Evolutionary conservation across 805 yeast species (phyloP).

Genomic region (Yamadazyma ubonensis): DNA sequence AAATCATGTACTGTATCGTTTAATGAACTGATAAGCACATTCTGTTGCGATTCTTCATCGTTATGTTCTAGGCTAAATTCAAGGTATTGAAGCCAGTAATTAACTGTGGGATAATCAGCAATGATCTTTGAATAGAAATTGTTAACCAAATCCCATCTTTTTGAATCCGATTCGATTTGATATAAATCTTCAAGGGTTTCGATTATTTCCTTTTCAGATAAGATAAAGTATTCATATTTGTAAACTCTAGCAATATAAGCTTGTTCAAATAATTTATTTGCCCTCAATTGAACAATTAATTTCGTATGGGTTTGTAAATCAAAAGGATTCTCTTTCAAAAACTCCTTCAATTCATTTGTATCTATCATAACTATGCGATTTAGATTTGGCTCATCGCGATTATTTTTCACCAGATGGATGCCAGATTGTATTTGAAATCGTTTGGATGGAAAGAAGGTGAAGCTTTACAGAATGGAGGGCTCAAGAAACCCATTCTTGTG

Average conservation of each 20-base stretch:
- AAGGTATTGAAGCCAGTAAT: conserved; percentile 23
- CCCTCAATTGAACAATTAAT: conserved; percentile 16
- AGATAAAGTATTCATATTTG: conserved; percentile 12
- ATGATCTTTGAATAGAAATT: conserved; percentile 19
- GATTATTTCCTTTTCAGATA: conserved; percentile 13
- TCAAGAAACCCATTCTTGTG: conserved; percentile 82
- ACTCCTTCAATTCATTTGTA: conserved; percentile 12
- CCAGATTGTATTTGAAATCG: conserved; percentile 65
- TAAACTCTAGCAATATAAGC: conserved; percentile 3
- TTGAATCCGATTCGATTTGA: conserved; percentile 11
- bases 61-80: conserved; percentile 11
- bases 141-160: conserved; percentile 8
- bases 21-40: conserved; percentile 21
- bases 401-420: conserved; percentile 53
- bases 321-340: conserved; percentile 14
- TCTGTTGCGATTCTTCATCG: conserved; percentile 9
- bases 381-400: conserved; percentile 8
- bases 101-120: conserved; percentile 21
- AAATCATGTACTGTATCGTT: conserved; percentile 27
- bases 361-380: conserved; percentile 5
- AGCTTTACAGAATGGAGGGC: conserved; percentile 75
- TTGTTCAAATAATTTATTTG: conserved; percentile 3
- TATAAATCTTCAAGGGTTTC: conserved; percentile 22
- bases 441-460: conserved; percentile 95
- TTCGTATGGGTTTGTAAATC: conserved; percentile 16